Evolutionary conservation across 257 asterid species (phyloP), one percentile per base, ranked within the genome.

Genomic region (Solanum tarijense): DNA sequence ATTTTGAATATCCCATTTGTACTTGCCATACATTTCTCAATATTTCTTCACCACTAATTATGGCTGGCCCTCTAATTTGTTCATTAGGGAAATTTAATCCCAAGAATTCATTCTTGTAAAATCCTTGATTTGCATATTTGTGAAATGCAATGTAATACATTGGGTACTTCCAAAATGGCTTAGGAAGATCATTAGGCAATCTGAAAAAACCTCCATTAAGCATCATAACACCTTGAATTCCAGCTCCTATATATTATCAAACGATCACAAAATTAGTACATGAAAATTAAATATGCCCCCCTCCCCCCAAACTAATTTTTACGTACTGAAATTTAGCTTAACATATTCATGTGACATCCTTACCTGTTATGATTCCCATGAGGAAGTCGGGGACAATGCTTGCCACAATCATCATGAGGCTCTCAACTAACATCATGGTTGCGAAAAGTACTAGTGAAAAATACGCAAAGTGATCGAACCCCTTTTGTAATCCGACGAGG

Each of bases 361-460:
- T 20, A 74, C 94, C 96, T 0, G 92, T 90, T 78, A 93, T 92
- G 89, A 94, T 76, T 78, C 96, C 96, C 93, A 92, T 89, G 71
- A 93, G 93, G 79, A 90, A 93, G 66, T 92, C 89, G 4, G 95
- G 93, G 76, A 93, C 93, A 7, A 93, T 41, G 69, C 92, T 91
- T 0, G 96, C 95, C 0, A 94, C 93, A 13, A 91, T 89, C 95
- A 94, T 93, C 95, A 93, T 93, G 2, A 94, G 89, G 87, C 95
- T 92, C 79, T 94, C 96, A 1, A 94, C 97, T 10, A 94, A 69
- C 93, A 94, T 88, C 94, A 92, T 91, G 41, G 93, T 91, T 0
- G 90, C 31, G 65, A 94, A 94, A 4, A 94, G 87, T 5, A 91
- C 87, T 79, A 91, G 72, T 0, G 90, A 55, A 32, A 92, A 94